Percentiles rank a stretch among this genome's conserved stretches.
phyloP scores from a whole-genome alignment of 23 red algal genomes.

The Gracilaria gracilis region DNA sequence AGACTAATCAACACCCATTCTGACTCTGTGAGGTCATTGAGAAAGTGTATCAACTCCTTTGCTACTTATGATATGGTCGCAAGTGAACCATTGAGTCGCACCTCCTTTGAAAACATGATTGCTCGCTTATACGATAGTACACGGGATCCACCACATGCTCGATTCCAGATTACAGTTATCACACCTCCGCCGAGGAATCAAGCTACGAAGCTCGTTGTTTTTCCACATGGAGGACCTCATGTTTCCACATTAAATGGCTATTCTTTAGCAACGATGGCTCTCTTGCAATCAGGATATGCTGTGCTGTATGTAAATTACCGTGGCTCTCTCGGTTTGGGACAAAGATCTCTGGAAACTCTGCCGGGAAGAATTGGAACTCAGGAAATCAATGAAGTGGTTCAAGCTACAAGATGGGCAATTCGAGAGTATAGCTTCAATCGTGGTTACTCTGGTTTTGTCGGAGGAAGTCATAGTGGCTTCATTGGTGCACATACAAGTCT shows the following conservation, averaged over 20 bases:
- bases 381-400: constrained; percentile 89
- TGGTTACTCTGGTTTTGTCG: constrained; percentile 68
- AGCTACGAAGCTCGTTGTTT: constrained; percentile 58
- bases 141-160: neutral
- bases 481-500: constrained; percentile 86
- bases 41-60: neutral
- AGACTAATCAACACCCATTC: neutral
- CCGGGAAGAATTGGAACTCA: constrained; percentile 81
- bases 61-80: constrained; percentile 31
- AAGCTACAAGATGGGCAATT: constrained; percentile 76
- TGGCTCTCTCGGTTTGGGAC: constrained; percentile 83
- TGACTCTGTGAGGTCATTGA: neutral
- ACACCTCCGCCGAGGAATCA: constrained; percentile 13
- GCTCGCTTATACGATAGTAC: neutral
- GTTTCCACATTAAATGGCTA: constrained; percentile 71
- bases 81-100: neutral
- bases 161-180: constrained; percentile 25
- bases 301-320: constrained; percentile 92
- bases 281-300: constrained; percentile 76
- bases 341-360: constrained; percentile 70
- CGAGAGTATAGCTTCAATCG: constrained; percentile 27
- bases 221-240: constrained; percentile 96
- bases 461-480: constrained; percentile 97
- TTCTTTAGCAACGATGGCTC: constrained; percentile 51
- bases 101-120: neutral